Percentiles rank a stretch among this genome's conserved stretches.
phyloP scores from a whole-genome alignment of 2,329 filamentous ascomycete species.

The Xylaria digitata region DNA sequence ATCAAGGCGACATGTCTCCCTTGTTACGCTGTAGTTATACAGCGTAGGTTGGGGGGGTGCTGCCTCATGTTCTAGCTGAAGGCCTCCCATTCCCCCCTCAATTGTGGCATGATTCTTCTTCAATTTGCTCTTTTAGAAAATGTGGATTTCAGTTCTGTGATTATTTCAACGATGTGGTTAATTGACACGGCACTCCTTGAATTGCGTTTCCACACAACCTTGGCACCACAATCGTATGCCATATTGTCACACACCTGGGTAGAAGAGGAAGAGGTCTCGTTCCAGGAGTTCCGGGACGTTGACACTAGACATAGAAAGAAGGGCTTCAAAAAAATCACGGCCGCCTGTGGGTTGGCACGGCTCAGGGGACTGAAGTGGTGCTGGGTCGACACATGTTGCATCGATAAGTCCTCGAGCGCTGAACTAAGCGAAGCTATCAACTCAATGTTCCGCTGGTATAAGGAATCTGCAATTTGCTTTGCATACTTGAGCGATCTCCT shows the following conservation, averaged over 20 bases:
- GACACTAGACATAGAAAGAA: conserved; percentile 3
- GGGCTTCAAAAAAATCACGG: conserved; percentile 17
- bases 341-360: conserved; percentile 11
- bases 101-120: too few species aligned
- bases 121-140: too few species aligned
- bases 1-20: too few species aligned
- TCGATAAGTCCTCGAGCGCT: conserved; percentile 32
- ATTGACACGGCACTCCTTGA: conserved; percentile 26
- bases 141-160: background rate
- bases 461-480: conserved; percentile 26
- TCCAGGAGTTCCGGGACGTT: conserved; percentile 25
- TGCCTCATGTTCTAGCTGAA: too few species aligned
- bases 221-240: conserved; percentile 17
- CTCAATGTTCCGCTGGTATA: conserved; percentile 34
- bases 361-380: conserved; percentile 17
- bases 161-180: conserved; percentile 15
- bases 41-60: too few species aligned
- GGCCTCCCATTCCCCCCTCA: too few species aligned
- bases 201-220: conserved; percentile 9
- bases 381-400: conserved; percentile 34
- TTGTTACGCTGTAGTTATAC: too few species aligned
- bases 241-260: conserved; percentile 31
- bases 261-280: conserved; percentile 27
- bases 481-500: conserved; percentile 22
- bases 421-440: conserved; percentile 36